phyloP scores from a whole-genome alignment of 495 filamentous ascomycete species.

The Podospora sp. region DNA sequence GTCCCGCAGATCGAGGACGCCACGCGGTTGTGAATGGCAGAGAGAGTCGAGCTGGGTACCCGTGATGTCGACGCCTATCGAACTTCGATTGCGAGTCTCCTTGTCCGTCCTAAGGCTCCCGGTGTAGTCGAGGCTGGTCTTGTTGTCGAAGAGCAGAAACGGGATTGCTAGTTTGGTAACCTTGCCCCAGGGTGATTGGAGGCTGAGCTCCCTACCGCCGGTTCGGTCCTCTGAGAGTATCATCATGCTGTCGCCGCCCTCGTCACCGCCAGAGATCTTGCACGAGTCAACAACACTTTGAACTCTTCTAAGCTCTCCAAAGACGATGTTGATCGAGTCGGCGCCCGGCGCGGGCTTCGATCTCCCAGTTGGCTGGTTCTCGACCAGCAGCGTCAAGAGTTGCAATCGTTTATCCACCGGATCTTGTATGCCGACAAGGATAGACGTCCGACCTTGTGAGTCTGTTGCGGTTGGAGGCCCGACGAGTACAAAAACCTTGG shows the following conservation, averaged over 20 bases:
- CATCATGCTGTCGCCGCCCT: conserved; percentile 66
- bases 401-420: conserved; percentile 65
- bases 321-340: conserved; percentile 32
- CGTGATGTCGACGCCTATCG: conserved; percentile 25
- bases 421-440: conserved; percentile 72
- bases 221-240: conserved; percentile 67
- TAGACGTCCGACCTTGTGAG: conserved; percentile 48
- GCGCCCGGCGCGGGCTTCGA: conserved; percentile 21
- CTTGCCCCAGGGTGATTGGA: conserved; percentile 76
- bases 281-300: conserved; percentile 73
- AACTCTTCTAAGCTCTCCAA: conserved; percentile 50
- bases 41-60: conserved; percentile 45
- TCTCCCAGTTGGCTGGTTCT: conserved; percentile 34
- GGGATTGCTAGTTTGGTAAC: conserved; percentile 58
- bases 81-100: conserved; percentile 10
- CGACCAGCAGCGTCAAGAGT: conserved; percentile 62
- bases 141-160: conserved; percentile 43
- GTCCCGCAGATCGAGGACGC: conserved; percentile 67
- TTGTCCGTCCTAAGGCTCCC: conserved; percentile 34
- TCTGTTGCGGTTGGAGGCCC: conserved; percentile 59
- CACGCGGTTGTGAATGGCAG: conserved; percentile 51
- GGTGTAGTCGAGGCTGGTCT: conserved; percentile 42
- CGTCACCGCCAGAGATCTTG: conserved; percentile 67
- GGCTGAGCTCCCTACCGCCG: conserved; percentile 63
- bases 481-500: conserved; percentile 66